Evolutionary conservation across 2,329 filamentous ascomycete genomes (phyloP), one percentile per base, ranked within the genome.

Genomic region (Sporothrix schenckii): DNA sequence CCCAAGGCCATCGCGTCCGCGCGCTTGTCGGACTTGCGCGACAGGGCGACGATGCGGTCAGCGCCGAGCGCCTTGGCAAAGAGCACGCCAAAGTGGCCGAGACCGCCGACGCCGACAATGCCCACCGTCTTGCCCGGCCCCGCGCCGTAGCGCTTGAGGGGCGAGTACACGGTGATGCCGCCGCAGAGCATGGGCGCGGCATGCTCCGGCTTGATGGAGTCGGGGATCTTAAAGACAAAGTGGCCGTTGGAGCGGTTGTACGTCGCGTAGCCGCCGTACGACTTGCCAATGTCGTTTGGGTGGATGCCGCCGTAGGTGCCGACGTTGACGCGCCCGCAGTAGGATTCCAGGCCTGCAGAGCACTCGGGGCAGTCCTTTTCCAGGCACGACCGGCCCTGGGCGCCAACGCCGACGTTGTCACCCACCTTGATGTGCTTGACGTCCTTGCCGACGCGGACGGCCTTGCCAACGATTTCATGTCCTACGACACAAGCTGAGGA

Each of bases 401-500:
- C 72, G 13, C 74, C 74, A 0, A 75, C 74, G 16, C 74, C 74
- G 53, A 75, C 74, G 14, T 71, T 70, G 73, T 75, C 74, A 67
- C 74, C 74, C 3, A 71, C 61, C 66, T 69, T 60, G 78, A 91
- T 47, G 49, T 77, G 75, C 24, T 78, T 80, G 14, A 82, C 83
- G 60, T 83, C 76, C 30, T 79, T 79, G 47, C 87, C 88, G 50
- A 89, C 81, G 39, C 84, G 84, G 30, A 86, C 83, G 7, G 84
- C 85, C 7, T 80, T 84, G 58, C 88, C 88, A 72, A 90, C 83
- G 58, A 91, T 90, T 75, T 91, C 88, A 77, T 91, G 88, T 69
- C 88, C 88, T 34, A 88, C 86, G 54, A 86, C 85, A 75, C 83
- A 83, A 27, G 83, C 82, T 78, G 41, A 3, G 13, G 41, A 3